A percentile compares a stretch with the other conserved stretches of the same genome.
Conservation (phyloP, 306 rosid species). For the Fragaria vesca region DNA sequence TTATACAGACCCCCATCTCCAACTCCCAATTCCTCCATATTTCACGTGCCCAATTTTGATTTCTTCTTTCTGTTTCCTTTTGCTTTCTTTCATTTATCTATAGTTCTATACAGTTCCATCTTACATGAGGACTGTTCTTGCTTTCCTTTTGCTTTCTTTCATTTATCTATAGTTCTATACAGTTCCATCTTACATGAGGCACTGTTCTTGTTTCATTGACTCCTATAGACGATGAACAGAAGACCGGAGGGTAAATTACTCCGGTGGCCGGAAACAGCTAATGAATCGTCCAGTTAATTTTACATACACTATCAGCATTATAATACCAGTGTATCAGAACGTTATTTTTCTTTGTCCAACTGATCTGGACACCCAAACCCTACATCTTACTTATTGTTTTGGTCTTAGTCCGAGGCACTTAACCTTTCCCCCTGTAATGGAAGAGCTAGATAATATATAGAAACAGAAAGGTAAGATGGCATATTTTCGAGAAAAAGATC, state of each 20-base stretch:
- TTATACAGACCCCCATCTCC: conserved; percentile 35
- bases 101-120: conserved; percentile 4
- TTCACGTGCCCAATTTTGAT: conserved; percentile 46
- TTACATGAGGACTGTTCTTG: conserved; percentile 10
- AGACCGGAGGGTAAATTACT: neutral
- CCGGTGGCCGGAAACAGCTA: neutral
- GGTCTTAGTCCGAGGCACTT: neutral
- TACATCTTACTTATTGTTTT: neutral
- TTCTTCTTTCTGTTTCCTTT: conserved; percentile 17
- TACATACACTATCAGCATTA: neutral
- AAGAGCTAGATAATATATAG: conserved; percentile 1
- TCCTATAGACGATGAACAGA: no score
- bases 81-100: conserved; percentile 2
- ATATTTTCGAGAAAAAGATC: neutral
- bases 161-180: neutral
- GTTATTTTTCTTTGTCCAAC: neutral
- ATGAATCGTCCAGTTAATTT: neutral
- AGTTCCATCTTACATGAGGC: conserved; percentile 11
- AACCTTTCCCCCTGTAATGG: neutral
- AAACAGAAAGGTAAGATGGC: neutral
- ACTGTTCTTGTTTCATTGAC: conserved; percentile 1
- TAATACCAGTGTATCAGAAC: neutral
- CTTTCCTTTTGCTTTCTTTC: conserved; percentile 9
- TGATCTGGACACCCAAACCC: neutral
- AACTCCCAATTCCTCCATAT: conserved; percentile 24